Evolutionary conservation across 305 asterid genomes (phyloP), one percentile per base, ranked within the genome.

Genomic region (Lippia alba): DNA sequence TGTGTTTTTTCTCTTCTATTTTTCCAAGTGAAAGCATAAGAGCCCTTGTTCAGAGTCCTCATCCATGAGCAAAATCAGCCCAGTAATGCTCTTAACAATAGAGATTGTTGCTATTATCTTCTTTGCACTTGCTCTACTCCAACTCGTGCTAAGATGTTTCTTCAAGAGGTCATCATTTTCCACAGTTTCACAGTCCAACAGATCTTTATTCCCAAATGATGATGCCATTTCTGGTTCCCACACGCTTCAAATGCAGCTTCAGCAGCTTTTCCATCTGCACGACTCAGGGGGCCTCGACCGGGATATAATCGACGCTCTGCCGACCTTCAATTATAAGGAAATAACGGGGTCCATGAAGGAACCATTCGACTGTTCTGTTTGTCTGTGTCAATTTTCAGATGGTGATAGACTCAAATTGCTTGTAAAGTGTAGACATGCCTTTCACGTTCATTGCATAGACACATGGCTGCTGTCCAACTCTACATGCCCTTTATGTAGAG

Each of bases 351-450:
- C 30, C 2, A 15, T 16, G n/a, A 72, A 75, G 32, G 81, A 75
- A 51, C 76, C 83, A 68, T 79, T 79, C n/a, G 83, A 79, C 59
- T 79, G 83, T 45, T 78, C 81, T 10, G 76, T 79, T 59, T 79
- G 83, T 55, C 68, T 75, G 50, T 68, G 83, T 46, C 81, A 75
- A 59, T 76, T 79, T 19, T 67, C 71, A 44, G 70, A 72, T 17
- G 49, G 58, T 1, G 83, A 79, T 58, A 50, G 53, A 63, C 83
- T 79, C 41, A 79, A 77, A 45, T 68, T 75, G 34, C 74, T 79
- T 55, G 78, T 78, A 0, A 59, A 51, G 19, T 79, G 83, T 48
- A 54, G 78, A 71, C 83, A 79, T 68, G 81, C 81, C 65, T 76
- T 79, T 72, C 83, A 79, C 56, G 59, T 72, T 12, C 78, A 75